phyloP scores from a whole-genome alignment of 352 stramenopile species.

The Pythium insidiosum region DNA sequence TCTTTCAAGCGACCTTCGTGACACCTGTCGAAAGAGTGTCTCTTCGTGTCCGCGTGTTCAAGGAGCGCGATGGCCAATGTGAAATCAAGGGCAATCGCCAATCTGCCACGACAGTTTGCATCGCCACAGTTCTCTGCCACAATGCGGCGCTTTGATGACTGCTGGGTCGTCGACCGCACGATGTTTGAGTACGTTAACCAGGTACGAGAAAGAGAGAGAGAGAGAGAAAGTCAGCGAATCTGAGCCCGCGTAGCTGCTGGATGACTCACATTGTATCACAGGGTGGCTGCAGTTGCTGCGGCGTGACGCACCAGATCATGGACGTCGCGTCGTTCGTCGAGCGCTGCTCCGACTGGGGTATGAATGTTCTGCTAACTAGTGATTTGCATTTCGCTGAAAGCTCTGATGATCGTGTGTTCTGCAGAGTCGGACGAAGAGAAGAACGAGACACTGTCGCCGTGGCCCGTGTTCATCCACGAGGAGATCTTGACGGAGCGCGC shows the following conservation, averaged over 20 bases:
- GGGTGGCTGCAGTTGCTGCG: conserved; percentile 89
- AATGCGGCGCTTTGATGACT: conserved; percentile 72
- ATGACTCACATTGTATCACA: too few species aligned
- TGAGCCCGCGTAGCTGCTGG: too few species aligned
- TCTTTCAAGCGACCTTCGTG: conserved; percentile 5
- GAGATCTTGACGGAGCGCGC: conserved; percentile 90
- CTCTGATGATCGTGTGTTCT: not conserved
- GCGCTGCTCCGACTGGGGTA: conserved; percentile 87
- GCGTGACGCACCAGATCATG: conserved; percentile 85
- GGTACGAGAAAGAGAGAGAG: conserved; percentile 13
- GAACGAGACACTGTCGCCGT: conserved; percentile 83
- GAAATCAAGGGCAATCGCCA: too few species aligned
- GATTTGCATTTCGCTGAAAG: too few species aligned
- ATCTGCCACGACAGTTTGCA: too few species aligned
- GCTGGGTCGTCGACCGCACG: conserved; percentile 88
- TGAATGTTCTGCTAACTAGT: too few species aligned
- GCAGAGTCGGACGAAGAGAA: conserved; percentile 90
- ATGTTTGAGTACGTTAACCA: conserved; percentile 94
- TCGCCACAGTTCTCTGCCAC: too few species aligned
- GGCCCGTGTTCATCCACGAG: conserved; percentile 85
- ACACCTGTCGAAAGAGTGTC: conserved; percentile 10
- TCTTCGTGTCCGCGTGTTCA: too few species aligned
- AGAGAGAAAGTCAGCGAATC: too few species aligned
- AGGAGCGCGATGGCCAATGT: too few species aligned
- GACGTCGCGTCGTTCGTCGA: conserved; percentile 76